Conservation (phyloP, 768 basidiomycete genomes). For the Rhodotorula kratochvilovae region DNA sequence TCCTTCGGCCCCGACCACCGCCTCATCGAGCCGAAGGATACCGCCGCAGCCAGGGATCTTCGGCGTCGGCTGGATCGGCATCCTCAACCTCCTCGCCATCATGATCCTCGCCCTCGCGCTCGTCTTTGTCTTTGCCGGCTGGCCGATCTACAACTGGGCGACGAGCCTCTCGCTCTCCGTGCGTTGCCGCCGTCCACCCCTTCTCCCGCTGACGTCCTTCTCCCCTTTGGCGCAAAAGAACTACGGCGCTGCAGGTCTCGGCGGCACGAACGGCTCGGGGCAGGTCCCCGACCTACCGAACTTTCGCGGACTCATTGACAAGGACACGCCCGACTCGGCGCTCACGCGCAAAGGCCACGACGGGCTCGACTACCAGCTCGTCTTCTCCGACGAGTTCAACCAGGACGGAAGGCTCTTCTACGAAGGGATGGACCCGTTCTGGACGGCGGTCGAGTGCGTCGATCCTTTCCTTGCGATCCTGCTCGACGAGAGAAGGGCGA, state of each 20-base stretch:
- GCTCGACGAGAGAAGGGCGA: too few species aligned
- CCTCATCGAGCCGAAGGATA: conserved; percentile 54
- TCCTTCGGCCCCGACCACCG: conserved; percentile 51
- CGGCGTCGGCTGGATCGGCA: background rate
- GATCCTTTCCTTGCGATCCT: background rate
- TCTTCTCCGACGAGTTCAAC: conserved; percentile 83
- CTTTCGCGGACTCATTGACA: conserved; percentile 62
- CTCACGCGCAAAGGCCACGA: conserved; percentile 65
- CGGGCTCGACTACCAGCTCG: conserved; percentile 69
- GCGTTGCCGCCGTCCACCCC: too few species aligned
- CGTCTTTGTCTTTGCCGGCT: conserved; percentile 77
- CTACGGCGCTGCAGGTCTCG: background rate
- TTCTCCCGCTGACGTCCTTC: too few species aligned
- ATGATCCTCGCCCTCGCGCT: conserved; percentile 64
- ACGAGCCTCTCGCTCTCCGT: background rate
- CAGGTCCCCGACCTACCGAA: conserved; percentile 54
- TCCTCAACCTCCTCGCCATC: conserved; percentile 65
- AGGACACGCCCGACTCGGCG: conserved; percentile 63
- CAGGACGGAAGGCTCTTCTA: conserved; percentile 66
- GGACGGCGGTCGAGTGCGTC: conserved; percentile 49
- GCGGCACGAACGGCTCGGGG: conserved; percentile 60
- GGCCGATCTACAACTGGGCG: conserved; percentile 64
- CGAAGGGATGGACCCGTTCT: conserved; percentile 47
- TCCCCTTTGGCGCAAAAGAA: too few species aligned
- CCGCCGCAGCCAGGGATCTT: conserved; percentile 7